Conservation (phyloP, 441 rosid genomes). For the Brassica hybrid region DNA sequence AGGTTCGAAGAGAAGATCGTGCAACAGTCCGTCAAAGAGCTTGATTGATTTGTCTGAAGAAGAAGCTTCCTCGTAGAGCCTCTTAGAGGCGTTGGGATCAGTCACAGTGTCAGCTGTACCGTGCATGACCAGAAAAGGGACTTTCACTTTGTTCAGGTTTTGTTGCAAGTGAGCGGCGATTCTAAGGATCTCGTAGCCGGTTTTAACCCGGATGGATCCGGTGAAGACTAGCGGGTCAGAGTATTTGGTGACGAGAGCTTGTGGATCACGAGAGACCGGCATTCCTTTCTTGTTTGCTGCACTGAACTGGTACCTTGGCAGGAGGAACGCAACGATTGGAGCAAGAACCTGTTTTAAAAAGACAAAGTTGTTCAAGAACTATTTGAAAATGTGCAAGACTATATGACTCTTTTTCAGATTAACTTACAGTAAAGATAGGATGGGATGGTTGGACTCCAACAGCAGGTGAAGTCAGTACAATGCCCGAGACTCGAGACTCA, state of each 20-base stretch:
- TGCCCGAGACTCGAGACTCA: conserved; percentile 62
- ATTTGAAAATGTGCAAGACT: neutral
- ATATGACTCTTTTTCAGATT: neutral
- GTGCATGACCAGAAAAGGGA: conserved; percentile 80
- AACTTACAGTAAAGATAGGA: conserved; percentile 68
- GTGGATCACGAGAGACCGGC: conserved; percentile 81
- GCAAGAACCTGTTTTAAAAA: conserved; percentile 63
- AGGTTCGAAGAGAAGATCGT: conserved; percentile 84
- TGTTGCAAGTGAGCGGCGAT: conserved; percentile 65
- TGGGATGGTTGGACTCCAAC: conserved; percentile 95
- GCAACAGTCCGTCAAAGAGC: conserved; percentile 67
- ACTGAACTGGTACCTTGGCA: conserved; percentile 71
- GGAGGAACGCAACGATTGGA: conserved; percentile 63
- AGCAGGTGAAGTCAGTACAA: conserved; percentile 86
- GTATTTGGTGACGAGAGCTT: conserved; percentile 77
- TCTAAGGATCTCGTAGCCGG: conserved; percentile 88
- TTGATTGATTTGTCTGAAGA: conserved; percentile 76
- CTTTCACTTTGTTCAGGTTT: conserved; percentile 56
- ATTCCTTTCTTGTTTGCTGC: conserved; percentile 74
- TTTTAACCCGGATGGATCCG: conserved; percentile 67
- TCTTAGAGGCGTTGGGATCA: conserved; percentile 71
- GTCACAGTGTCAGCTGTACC: conserved; percentile 81
- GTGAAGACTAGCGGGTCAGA: conserved; percentile 90
- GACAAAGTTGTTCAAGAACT: neutral
- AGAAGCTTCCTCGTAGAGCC: conserved; percentile 69